These are phyloP conservation scores for Rhizopus delemar DNA, from an alignment of 371 early-diverging fungal species.

Conservation along the genomic window DNA sequence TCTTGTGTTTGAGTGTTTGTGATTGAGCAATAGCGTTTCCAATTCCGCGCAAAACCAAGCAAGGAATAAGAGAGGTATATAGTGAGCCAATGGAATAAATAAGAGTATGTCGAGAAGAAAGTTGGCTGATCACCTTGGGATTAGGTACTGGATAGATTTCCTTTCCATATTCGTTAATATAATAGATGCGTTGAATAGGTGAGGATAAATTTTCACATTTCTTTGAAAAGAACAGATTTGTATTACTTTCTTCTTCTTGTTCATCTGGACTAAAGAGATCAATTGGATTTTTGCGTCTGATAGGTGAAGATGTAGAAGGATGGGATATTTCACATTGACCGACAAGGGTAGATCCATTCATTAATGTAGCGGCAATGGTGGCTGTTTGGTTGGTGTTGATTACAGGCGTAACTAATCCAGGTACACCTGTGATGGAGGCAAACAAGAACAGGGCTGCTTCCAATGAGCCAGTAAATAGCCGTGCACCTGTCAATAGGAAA, in stretches of 20 bases:
- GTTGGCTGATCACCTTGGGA: constrained; percentile 57
- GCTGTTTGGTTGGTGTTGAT: constrained; percentile 64
- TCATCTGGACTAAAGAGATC: constrained; percentile 47
- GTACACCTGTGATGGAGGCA: constrained; percentile 61
- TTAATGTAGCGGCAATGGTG: constrained; percentile 64
- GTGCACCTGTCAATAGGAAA: constrained; percentile 73
- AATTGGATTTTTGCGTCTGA: constrained; percentile 31
- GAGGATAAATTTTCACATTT: constrained; percentile 44
- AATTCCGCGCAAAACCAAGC: constrained; percentile 65
- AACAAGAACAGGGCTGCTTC: constrained; percentile 75
- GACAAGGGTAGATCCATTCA: constrained; percentile 55
- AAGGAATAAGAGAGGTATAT: constrained; percentile 74
- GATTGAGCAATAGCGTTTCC: constrained; percentile 67
- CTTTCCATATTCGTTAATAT: constrained; percentile 68
- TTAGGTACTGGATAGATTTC: constrained; percentile 73
- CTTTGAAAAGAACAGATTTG: constrained; percentile 61
- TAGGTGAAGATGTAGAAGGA: constrained; percentile 31
- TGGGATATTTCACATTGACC: constrained; percentile 78
- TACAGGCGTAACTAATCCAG: constrained; percentile 66
- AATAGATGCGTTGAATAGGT: constrained; percentile 65
- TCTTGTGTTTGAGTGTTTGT: constrained; percentile 56
- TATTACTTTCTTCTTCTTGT: constrained; percentile 17
- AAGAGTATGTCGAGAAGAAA: constrained; percentile 56
- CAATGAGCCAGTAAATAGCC: constrained; percentile 68
- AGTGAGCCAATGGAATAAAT: constrained; percentile 74